Conservation (phyloP, 2,329 filamentous ascomycete genomes). For the Colletotrichum chlorophyti region DNA sequence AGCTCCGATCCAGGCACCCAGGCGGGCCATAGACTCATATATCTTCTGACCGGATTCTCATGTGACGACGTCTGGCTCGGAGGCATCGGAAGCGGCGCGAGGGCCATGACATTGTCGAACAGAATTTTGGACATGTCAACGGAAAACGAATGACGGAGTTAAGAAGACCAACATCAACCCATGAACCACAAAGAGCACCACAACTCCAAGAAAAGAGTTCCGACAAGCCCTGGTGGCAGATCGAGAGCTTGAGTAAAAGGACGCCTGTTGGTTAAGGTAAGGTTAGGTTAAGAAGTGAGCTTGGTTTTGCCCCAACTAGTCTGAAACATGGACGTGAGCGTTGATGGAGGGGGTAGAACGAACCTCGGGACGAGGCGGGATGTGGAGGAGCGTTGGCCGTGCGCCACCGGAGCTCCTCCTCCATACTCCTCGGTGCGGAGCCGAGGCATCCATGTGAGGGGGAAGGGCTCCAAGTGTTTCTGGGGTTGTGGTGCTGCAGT, state of each 20-base stretch:
- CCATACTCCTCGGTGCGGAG: slow-evolving; percentile 16
- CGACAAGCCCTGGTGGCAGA: background rate
- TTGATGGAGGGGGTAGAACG: background rate
- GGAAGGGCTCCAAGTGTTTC: background rate
- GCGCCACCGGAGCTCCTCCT: slow-evolving; percentile 10
- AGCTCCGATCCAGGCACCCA: slow-evolving; percentile 27
- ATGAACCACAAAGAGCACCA: background rate
- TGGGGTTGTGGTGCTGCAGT: background rate
- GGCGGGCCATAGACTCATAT: slow-evolving; percentile 26
- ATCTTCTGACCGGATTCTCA: slow-evolving; percentile 6
- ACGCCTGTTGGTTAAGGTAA: background rate
- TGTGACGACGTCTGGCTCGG: background rate
- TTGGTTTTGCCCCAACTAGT: background rate
- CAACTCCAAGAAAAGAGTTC: slow-evolving; percentile 2
- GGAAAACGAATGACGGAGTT: background rate
- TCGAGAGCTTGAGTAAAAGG: slow-evolving; percentile 1
- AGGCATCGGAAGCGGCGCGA: background rate
- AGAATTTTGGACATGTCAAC: slow-evolving; percentile 17
- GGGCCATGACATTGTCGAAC: slow-evolving; percentile 24
- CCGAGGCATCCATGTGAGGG: slow-evolving; percentile 27
- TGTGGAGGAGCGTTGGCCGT: slow-evolving; percentile 20
- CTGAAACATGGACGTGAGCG: slow-evolving; percentile 8
- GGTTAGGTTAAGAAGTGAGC: background rate
- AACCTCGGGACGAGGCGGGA: slow-evolving; percentile 25
- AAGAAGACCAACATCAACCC: background rate